Percentiles rank a stretch among this genome's conserved stretches.
Evolutionary conservation across 352 stramenopile genomes (phyloP).

Genomic region (Pythium aphanidermatum): DNA sequence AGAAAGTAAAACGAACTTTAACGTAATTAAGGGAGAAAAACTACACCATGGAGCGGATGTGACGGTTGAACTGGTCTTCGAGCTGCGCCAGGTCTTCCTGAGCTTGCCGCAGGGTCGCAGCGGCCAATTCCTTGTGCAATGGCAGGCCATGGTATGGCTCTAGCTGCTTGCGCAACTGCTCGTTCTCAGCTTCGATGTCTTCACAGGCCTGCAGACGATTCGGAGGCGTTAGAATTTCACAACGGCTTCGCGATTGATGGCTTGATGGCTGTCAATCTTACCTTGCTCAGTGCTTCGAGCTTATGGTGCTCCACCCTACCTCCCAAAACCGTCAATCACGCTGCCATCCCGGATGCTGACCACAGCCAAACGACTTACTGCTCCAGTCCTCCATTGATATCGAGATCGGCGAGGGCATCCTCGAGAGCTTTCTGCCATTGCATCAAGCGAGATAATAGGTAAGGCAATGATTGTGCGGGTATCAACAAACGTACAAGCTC

Average conservation of each 20-base stretch:
- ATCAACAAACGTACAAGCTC: conserved; percentile 25
- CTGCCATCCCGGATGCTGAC: too few relatives aligned
- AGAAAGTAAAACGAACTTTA: too few relatives aligned
- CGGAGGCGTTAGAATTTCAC: not conserved
- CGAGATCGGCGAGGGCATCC: too few relatives aligned
- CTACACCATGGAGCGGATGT: conserved; percentile 42
- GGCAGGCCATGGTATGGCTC: conserved; percentile 31
- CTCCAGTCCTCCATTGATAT: too few relatives aligned
- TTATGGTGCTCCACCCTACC: conserved; percentile 34
- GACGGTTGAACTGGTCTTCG: conserved; percentile 41
- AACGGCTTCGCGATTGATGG: not conserved
- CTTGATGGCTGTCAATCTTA: too few relatives aligned
- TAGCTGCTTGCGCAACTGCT: conserved; percentile 23
- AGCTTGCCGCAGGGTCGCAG: conserved; percentile 24
- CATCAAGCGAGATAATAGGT: too few relatives aligned
- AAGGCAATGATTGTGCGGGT: not conserved
- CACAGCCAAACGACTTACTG: too few relatives aligned
- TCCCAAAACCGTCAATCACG: too few relatives aligned
- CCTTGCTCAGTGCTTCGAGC: conserved; percentile 21
- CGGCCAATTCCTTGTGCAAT: conserved; percentile 31
- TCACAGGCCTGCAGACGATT: conserved; percentile 23
- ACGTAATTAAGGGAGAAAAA: too few relatives aligned
- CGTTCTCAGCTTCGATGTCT: conserved; percentile 25
- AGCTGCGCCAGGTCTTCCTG: conserved; percentile 30
- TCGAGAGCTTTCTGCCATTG: not conserved